These are phyloP conservation scores for Thermoascus crustaceus DNA, from an alignment of 2,329 filamentous ascomycete species.

Conservation along the genomic window DNA sequence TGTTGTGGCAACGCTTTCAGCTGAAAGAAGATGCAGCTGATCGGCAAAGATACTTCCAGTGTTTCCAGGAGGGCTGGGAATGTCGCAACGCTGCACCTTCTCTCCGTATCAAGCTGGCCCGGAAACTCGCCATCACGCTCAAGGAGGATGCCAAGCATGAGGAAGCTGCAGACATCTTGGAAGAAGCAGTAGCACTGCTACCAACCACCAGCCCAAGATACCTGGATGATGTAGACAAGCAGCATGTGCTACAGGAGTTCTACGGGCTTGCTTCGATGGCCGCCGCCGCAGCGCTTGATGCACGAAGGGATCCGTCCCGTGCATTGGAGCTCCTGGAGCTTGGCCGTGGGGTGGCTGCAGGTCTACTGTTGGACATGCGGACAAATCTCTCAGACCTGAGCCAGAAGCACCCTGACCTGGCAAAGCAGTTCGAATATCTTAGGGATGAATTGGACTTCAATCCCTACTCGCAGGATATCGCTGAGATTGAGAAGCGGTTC, in stretches of 20 bases:
- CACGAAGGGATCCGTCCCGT: conserved; percentile 2
- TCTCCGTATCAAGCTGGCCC: background rate
- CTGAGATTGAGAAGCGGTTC: background rate
- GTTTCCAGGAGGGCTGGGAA: conserved; percentile 3
- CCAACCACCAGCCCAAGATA: background rate
- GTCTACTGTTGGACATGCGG: conserved; percentile 14
- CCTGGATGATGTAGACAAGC: conserved; percentile 14
- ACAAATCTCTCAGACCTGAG: conserved; percentile 7
- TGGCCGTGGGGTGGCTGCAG: conserved; percentile 19
- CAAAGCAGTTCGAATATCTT: conserved; percentile 7
- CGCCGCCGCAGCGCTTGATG: conserved; percentile 14
- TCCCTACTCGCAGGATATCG: background rate
- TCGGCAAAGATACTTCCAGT: background rate
- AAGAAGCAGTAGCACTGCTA: background rate
- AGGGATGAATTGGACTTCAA: conserved; percentile 2
- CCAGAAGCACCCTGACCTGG: conserved; percentile 8
- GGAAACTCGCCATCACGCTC: background rate
- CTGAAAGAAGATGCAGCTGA: background rate
- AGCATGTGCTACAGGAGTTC: conserved; percentile 9
- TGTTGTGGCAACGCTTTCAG: background rate
- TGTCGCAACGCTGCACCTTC: background rate
- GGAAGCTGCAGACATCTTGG: background rate
- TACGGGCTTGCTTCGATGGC: conserved; percentile 14
- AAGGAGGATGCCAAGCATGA: background rate
- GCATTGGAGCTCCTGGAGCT: conserved; percentile 18